Base-by-base conservation (phyloP, 2,329 filamentous ascomycete species). In the Aspergillus sp. region DNA sequence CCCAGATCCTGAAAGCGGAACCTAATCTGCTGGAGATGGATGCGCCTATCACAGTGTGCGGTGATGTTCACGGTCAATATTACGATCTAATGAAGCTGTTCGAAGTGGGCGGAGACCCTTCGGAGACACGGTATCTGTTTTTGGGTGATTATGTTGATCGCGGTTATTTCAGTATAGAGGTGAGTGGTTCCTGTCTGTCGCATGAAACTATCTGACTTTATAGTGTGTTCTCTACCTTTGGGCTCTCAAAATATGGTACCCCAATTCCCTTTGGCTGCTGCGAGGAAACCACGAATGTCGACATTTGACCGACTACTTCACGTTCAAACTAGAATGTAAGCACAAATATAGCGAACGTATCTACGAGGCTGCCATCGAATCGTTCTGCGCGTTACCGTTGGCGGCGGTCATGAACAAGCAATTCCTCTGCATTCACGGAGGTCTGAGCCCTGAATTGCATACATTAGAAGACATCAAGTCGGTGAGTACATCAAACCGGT, bases 331-430 rank as follows among this genome's bases (percentile, higher is more conserved):
- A 61, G 95, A 99, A 80, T 99, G 95, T 85, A 97, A 97, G 83
- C 95, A 99, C 87, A 99, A 99, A 80, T 99, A 99, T 81, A 97
- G 92, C 38, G 95, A 98, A 81, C 87, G 87, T 66, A 87, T 99
- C 63, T 99, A 99, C 77, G 94, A 99, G 74, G 94, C 95, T 60
- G 98, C 95, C 82, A 96, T 97, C 88, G 94, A 99, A 68, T 96
- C 95, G 0, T 99, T 99, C 85, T 99, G 95, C 82, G 86, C 90
- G 66, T 83, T 99, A 66, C 95, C 95, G 31, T 83, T 99, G 70
- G 95, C 95, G 60, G 95, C 95, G 30, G 89, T 99, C 69, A 99
- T 99, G 95, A 99, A 99, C 87, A 99, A 99, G 84, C 95, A 99
- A 79, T 99, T 99, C 80, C 83, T 99, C 69, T 99, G 95, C 77